Evolutionary conservation across 106 monocot genomes (phyloP).

Genomic region (Gastrodia elata): DNA sequence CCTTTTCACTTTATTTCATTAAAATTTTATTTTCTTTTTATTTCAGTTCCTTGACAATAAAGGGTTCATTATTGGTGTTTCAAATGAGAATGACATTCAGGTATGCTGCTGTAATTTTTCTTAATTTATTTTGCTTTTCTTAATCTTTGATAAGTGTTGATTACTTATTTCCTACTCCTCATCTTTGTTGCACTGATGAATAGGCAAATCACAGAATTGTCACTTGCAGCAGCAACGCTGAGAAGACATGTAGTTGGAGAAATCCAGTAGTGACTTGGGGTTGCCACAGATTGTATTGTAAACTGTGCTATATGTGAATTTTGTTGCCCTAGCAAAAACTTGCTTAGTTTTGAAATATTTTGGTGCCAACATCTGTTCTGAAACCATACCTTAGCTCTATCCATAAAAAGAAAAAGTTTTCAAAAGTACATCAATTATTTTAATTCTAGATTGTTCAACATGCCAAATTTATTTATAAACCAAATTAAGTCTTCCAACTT

Average conservation of each 20-base stretch:
- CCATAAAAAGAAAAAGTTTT: no score
- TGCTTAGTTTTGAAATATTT: no score
- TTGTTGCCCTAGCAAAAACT: neutral
- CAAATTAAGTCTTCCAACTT: no score
- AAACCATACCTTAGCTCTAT: no score
- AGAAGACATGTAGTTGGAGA: neutral
- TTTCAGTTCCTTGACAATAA: slow-evolving; percentile 89
- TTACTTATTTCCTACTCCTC: neutral
- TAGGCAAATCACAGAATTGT: neutral
- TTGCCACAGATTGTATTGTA: neutral
- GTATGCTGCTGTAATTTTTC: slow-evolving; percentile 20
- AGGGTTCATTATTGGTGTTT: slow-evolving; percentile 73
- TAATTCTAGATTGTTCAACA: no score
- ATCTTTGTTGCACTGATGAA: neutral
- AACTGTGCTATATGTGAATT: neutral
- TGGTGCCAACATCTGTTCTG: no score
- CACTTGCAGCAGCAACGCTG: neutral
- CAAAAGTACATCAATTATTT: no score
- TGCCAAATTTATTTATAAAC: no score
- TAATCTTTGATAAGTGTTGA: slow-evolving; percentile 2
- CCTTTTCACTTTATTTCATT: neutral
- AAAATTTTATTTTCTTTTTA: slow-evolving; percentile 2
- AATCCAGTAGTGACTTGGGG: neutral
- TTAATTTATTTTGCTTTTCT: slow-evolving; percentile 6
- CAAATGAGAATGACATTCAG: slow-evolving; percentile 96